Conservation (phyloP, 257 asterid genomes). For the Ilex asprella region DNA sequence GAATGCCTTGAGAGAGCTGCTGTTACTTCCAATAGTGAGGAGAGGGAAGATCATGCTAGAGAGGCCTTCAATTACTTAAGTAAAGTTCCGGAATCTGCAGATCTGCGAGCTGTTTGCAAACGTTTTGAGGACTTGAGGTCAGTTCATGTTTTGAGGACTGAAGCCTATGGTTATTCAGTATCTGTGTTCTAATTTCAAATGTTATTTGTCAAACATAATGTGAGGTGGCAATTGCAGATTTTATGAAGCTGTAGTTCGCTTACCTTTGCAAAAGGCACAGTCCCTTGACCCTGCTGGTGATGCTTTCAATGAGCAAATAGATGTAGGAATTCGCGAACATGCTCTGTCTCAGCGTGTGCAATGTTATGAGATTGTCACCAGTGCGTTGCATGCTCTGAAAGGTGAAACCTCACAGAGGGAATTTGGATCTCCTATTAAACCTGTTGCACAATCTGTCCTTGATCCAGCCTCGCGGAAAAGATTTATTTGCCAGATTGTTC, state of each 20-base stretch:
- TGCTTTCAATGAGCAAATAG: constrained; percentile 80
- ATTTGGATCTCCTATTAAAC: constrained; percentile 85
- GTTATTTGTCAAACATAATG: constrained; percentile 17
- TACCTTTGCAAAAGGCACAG: constrained; percentile 94
- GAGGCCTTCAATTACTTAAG: constrained; percentile 85
- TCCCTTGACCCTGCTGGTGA: constrained; percentile 86
- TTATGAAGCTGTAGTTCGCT: constrained; percentile 90
- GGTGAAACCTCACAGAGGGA: constrained; percentile 58
- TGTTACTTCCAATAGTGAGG: constrained; percentile 54
- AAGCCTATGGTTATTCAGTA: constrained; percentile 1
- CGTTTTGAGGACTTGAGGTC: constrained; percentile 97
- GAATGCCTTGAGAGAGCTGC: constrained; percentile 96
- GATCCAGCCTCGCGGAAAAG: constrained; percentile 75
- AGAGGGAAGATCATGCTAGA: constrained; percentile 74
- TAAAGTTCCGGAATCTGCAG: constrained; percentile 86
- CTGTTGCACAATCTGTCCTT: constrained; percentile 60
- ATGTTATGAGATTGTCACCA: constrained; percentile 76
- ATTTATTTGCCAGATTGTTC: constrained; percentile 81
- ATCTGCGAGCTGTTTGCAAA: constrained; percentile 79
- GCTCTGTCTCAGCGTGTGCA: constrained; percentile 81
- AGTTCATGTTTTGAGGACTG: constrained; percentile 15
- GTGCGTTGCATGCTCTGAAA: constrained; percentile 69
- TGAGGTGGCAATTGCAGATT: constrained; percentile 48
- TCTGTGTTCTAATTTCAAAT: constrained; percentile 7
- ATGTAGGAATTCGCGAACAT: constrained; percentile 61